A percentile compares a stretch with the other conserved stretches of the same genome.
phyloP scores from a whole-genome alignment of 176 grass and related monocot genomes.

The Guadua angustifolia region DNA sequence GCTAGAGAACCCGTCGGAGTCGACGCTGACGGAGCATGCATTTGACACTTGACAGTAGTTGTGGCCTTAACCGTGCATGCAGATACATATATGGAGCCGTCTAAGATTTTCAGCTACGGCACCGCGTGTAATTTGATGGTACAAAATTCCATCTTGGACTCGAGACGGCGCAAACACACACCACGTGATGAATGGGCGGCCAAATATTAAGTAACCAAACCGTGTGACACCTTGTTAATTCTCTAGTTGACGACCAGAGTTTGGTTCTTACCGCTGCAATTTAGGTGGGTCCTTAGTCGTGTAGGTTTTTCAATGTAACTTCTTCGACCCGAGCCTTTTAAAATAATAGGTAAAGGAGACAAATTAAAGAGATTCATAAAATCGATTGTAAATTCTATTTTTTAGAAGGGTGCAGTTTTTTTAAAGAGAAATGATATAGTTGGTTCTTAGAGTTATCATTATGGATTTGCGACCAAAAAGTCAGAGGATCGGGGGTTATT shows the following conservation, averaged over 20 bases:
- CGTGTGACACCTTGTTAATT: too few species aligned
- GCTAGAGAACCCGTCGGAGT: constrained; percentile 29
- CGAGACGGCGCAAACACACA: not conserved
- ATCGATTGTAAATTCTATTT: not conserved
- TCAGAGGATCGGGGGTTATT: not conserved
- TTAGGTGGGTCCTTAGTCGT: not conserved
- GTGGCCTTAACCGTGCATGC: not conserved
- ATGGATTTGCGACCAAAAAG: not conserved
- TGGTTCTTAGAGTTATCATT: not conserved
- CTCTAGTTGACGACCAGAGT: not conserved
- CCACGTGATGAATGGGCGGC: not conserved
- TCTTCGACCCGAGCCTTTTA: not conserved
- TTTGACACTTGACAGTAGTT: not conserved
- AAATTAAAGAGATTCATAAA: not conserved
- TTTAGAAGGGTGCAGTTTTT: not conserved
- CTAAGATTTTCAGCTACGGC: not conserved
- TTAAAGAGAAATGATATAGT: not conserved
- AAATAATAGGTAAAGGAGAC: not conserved
- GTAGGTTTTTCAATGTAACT: not conserved
- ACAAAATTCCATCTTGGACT: constrained; percentile 6
- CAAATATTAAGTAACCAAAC: too few species aligned
- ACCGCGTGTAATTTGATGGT: not conserved
- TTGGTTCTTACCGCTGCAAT: not conserved
- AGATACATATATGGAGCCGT: not conserved
- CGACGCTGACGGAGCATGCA: constrained; percentile 21